Evolutionary conservation across 1,139 yeast species (phyloP), one percentile per base, ranked within the genome.

Genomic region (Williopsis jadinii): DNA sequence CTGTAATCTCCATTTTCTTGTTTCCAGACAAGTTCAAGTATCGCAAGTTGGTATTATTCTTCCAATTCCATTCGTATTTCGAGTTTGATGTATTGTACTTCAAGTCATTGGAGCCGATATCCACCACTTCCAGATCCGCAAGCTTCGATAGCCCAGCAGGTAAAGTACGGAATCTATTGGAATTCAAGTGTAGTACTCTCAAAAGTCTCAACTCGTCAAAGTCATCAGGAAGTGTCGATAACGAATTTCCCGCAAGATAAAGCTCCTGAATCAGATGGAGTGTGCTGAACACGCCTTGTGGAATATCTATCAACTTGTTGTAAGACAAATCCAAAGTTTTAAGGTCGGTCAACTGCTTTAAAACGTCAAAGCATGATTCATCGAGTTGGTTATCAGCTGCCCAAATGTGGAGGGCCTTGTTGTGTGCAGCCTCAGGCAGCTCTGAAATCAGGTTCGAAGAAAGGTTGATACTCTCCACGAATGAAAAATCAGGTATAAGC

Each of bases 61-160:
- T 83, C 98, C 98, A 94, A 61, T 87, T 92, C 97, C 97, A 92
- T 60, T 92, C 98, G 58, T 87, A 90, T 8, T 95, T 95, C 77
- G 90, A 86, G 59, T 92, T 92, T 11, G 94, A 84, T 44, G 92
- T 87, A 54, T 94, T 92, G 62, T 92, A 92, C 56, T 90, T 84
- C 60, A 94, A 68, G 50, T 81, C 84, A 59, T 94, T 94, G 3
- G 95, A 85, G 3, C 97, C 95, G 13, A 87, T 94, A 64, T 94
- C 99, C 36, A 94, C 71, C 13, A 81, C 82, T 33, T 74, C 75
- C 53, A 94, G 66, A 30, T 76, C 73, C 1, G 65, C 59, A 42
- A 88, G 70, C 47, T 81, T 81, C 13, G 94, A 80, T 41, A 94
- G 64, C 59, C 92, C 98, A 0, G 96, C 85, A 0, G 98, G 98